These are phyloP conservation scores for Penicillium sp. DNA, from an alignment of 2,329 filamentous ascomycete species.

Conservation along the genomic window DNA sequence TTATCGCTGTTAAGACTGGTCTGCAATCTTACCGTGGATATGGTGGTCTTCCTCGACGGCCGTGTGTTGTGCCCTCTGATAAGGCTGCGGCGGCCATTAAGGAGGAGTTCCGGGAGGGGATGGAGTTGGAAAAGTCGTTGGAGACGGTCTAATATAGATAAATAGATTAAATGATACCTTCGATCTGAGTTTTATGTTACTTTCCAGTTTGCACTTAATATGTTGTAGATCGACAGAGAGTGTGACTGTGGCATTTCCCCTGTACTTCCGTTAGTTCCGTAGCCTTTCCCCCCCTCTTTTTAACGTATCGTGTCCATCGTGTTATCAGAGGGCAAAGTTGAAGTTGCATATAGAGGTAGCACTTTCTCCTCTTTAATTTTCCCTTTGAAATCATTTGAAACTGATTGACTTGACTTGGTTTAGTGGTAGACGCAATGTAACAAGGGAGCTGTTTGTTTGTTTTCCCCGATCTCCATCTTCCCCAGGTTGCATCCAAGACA, in stretches of 20 bases:
- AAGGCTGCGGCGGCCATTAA: slow-evolving; percentile 35
- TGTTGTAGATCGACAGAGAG: neutral
- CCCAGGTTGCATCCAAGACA: neutral
- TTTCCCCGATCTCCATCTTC: neutral
- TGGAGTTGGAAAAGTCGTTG: slow-evolving; percentile 39
- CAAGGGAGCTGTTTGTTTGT: neutral
- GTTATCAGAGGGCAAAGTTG: neutral
- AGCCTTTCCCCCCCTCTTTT: neutral
- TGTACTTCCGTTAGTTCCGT: neutral
- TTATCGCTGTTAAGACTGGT: slow-evolving; percentile 81
- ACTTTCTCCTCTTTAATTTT: neutral
- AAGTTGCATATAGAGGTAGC: slow-evolving; percentile 20
- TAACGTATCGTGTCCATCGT: neutral
- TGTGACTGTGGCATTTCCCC: neutral
- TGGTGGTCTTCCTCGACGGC: slow-evolving; percentile 71
- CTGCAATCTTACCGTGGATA: slow-evolving; percentile 81
- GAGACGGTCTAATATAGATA: slow-evolving; percentile 16
- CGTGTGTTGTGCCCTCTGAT: slow-evolving; percentile 53
- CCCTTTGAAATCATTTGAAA: neutral
- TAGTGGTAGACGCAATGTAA: neutral
- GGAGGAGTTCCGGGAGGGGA: slow-evolving; percentile 39
- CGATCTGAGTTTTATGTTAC: neutral
- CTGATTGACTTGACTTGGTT: neutral
- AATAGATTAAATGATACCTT: slow-evolving; percentile 6
- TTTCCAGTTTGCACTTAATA: neutral